Base-by-base conservation (phyloP, 768 basidiomycete species). In the Rhodosporidiobolus sp. region DNA sequence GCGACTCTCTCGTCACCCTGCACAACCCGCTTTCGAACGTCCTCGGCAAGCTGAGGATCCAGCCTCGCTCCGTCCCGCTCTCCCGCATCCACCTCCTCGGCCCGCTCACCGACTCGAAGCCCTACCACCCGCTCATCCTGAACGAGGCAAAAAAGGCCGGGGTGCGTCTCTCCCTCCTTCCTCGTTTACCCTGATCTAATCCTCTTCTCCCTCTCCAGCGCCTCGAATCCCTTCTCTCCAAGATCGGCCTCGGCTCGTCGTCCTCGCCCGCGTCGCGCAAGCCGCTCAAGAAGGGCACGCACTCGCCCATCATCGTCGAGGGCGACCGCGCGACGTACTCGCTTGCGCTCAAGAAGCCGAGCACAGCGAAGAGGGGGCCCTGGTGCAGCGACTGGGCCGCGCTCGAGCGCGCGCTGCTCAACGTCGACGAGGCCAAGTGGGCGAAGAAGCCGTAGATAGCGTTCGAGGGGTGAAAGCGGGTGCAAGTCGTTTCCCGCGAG, bases 321-420 rank as follows among this genome's bases (percentile, higher is more conserved):
- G 74, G 74, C 12, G 74, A 70, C 45, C 58, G 67, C 17, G 30
- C 38, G 20, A 65, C 54, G 34, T 62, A 62, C 49, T 68, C 70
- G 35, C 58, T 75, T 19, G 58, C 63, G 38, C 24, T 65, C 32
- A 61, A 65, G 20, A 53, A 55, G 26, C 52, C 59, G 5, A 7
- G 19, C 38, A 57, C 55, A 26, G 26, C 19, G 20, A 48, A 62
- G 32, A n/a, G n/a, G n/a, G 74, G 74, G 4, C 70, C 74, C 32
- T 71, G 70, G 74, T 49, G 48, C 38, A 60, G 46, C 48, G 67
- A 75, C 43, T 75, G 74, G 74, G 70, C 71, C 14, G 57, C 34
- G 54, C 45, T 75, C 32, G 74, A 75, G 74, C 58, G 70, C 20
- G 69, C 74, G 9, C 24, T 75, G 48, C 45, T 75, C 11, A 45